phyloP scores from a whole-genome alignment of 2,329 filamentous ascomycete genomes.

The Harringtonia aguacate region DNA sequence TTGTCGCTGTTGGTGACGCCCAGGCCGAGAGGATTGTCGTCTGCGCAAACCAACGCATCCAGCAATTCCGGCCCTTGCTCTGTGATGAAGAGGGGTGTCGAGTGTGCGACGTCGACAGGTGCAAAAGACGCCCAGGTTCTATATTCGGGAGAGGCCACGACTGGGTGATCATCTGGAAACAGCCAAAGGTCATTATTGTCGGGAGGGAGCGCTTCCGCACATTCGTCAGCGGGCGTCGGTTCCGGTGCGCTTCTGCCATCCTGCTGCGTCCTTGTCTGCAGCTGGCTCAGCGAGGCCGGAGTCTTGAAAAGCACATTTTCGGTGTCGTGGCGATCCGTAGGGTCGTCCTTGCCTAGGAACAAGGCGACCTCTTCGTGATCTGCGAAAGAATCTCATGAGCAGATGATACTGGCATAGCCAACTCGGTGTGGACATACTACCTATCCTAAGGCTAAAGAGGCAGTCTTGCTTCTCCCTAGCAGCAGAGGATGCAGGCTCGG shows the following conservation, averaged over 20 bases:
- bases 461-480: constrained; percentile 3
- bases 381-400: neutral
- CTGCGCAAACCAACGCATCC: constrained; percentile 46
- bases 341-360: constrained; percentile 10
- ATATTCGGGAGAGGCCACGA: constrained; percentile 28
- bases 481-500: constrained; percentile 12
- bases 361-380: constrained; percentile 1
- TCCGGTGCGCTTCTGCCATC: neutral
- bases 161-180: constrained; percentile 20
- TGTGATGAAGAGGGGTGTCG: constrained; percentile 45
- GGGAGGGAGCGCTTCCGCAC: too few relatives aligned
- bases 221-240: too few relatives aligned
- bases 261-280: neutral
- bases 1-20: constrained; percentile 24
- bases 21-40: constrained; percentile 25
- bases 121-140: constrained; percentile 63
- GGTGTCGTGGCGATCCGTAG: neutral
- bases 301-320: constrained; percentile 32
- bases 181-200: constrained; percentile 37
- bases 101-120: constrained; percentile 22
- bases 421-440: constrained; percentile 15
- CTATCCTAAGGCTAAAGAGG: constrained; percentile 34
- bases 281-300: constrained; percentile 18
- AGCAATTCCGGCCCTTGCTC: constrained; percentile 58
- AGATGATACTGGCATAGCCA: too few relatives aligned